Percentiles rank a stretch among this genome's conserved stretches.
phyloP scores from a whole-genome alignment of 306 rosid genomes.

The Aeschynomene evenia region DNA sequence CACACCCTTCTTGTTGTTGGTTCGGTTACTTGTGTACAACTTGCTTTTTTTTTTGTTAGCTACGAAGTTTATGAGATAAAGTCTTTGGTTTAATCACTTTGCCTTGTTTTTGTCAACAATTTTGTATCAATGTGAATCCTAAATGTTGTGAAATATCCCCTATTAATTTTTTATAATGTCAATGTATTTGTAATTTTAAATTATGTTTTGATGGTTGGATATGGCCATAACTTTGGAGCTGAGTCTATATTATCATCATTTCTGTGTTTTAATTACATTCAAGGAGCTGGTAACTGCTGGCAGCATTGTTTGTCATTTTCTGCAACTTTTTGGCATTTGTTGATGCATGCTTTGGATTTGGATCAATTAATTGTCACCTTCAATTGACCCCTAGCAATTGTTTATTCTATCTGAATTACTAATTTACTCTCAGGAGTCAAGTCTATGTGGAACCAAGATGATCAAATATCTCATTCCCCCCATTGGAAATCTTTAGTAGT shows the following conservation, averaged over 20 bases:
- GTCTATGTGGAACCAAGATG: constrained; percentile 18
- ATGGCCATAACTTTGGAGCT: not conserved
- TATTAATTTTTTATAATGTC: not conserved
- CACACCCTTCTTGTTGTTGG: not conserved
- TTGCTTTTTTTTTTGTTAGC: constrained; percentile 10
- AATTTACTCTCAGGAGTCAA: not conserved
- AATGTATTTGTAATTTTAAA: not conserved
- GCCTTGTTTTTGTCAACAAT: constrained; percentile 1
- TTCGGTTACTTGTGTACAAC: constrained; percentile 23
- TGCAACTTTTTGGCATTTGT: constrained; percentile 14
- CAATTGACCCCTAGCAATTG: not conserved
- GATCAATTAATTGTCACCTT: not conserved
- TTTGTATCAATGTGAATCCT: not conserved
- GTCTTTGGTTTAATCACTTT: constrained; percentile 14
- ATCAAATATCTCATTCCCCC: not conserved
- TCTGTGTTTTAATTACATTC: constrained; percentile 8
- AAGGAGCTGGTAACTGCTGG: constrained; percentile 31
- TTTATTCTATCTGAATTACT: constrained; percentile 9
- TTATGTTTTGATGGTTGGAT: not conserved
- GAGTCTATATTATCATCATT: not conserved
- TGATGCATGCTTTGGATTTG: not conserved
- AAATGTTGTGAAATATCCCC: not conserved
- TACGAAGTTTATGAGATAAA: not conserved
- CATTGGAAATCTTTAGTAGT: not conserved
- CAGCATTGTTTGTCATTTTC: constrained; percentile 25